Conservation (phyloP, 164 flowering plant genomes). For the Stephania japonica region DNA sequence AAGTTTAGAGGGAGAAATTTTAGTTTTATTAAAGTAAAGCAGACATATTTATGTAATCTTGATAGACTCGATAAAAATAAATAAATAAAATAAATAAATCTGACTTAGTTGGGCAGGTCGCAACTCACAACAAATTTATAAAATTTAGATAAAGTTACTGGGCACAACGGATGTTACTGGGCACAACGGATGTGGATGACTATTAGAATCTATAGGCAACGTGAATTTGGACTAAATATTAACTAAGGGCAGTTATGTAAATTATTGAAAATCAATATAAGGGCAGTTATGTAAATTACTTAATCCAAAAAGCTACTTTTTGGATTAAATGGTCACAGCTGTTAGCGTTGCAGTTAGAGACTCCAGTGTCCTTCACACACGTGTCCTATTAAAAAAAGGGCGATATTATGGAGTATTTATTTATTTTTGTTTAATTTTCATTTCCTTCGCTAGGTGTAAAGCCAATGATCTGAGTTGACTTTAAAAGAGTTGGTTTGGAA, state of each 20-base stretch:
- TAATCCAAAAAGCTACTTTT: conserved; percentile 9
- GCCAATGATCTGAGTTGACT: neutral
- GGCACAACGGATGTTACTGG: too few relatives aligned
- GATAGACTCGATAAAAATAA: too few relatives aligned
- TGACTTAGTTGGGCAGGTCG: too few relatives aligned
- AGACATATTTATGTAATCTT: too few relatives aligned
- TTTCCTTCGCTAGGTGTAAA: neutral
- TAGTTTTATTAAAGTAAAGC: too few relatives aligned
- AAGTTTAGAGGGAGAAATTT: too few relatives aligned
- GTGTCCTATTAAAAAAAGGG: neutral
- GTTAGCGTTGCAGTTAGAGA: neutral
- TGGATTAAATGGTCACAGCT: conserved; percentile 4
- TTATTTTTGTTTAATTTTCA: neutral
- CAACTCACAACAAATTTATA: too few relatives aligned
- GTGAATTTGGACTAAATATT: neutral
- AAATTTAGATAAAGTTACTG: too few relatives aligned
- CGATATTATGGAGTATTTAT: neutral
- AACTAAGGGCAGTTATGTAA: neutral
- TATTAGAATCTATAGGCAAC: too few relatives aligned
- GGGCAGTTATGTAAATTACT: neutral
- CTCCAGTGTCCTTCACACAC: neutral
- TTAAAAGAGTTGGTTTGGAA: neutral
- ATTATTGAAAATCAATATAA: too few relatives aligned
- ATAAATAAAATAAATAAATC: too few relatives aligned
- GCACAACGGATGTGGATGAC: too few relatives aligned